Base-by-base conservation (phyloP, 202 grass and related monocot genomes). In the Setaria italica region DNA sequence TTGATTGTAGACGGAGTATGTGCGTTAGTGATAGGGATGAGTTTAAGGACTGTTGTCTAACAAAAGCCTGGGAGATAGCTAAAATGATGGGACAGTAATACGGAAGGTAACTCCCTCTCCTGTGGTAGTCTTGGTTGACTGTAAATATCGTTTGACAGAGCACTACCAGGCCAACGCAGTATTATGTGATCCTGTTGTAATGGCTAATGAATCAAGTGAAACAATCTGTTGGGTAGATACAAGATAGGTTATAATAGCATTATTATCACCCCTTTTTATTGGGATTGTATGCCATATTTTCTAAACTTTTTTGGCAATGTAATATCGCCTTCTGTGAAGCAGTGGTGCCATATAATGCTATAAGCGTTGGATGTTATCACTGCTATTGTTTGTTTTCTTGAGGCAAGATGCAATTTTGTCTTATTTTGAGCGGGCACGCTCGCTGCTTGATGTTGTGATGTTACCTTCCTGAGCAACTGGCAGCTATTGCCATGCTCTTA, bases 141-240 rank as follows among this genome's bases (percentile, higher is more conserved):
- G 89, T 90, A 87, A 80, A 90, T 90, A 78, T 87, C 1, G 67
- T 72, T 82, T 58, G 45, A 76, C 55, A 86, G 67, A 68, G 6
- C 8, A 60, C 4, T 80, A 41, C 17, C 11, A 70, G 50, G 3
- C 19, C 42, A 19, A 54, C 17, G 39, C 47, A 48, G 30, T 57
- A 84, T 76, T 17, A 63, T 76, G 62, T 80, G 39, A 43, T 84
- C 54, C 11, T 84, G 55, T 59, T 47, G 45, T 47, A 47, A 46
- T 70, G 66, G 4, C 68, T 62, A 72, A 64, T 72, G 54, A 41
- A 25, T 70, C 25, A 47, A 63, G 57, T 55, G 7, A 13, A 33
- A 78, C 12, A 62, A 17, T 30, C 32, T 7, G 47, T 30, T 9
- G 3, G 47, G 29, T 55, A 37, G 72, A 50, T 72, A 72, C 13